These are phyloP conservation scores for Scortechinia acanthostroma DNA, from an alignment of 2,329 filamentous ascomycete genomes.

Conservation along the genomic window DNA sequence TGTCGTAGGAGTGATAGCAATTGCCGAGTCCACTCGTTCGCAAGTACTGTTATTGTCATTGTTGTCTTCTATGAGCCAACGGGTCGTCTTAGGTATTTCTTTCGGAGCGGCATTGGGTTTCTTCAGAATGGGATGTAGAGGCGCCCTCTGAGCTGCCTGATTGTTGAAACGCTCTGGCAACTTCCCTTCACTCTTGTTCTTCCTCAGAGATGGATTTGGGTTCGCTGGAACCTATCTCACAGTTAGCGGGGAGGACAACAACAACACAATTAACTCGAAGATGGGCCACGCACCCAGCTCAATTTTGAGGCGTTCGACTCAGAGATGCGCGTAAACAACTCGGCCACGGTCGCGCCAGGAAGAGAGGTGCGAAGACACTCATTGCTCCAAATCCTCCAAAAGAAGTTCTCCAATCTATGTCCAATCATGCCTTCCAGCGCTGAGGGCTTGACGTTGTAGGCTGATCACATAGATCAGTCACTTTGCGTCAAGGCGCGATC, in stretches of 20 bases:
- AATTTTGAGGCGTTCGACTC: background rate
- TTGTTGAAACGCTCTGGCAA: too few species aligned
- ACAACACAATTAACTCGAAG: background rate
- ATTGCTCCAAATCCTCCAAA: conserved; percentile 61
- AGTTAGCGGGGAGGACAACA: background rate
- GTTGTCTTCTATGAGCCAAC: background rate
- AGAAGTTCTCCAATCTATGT: conserved; percentile 55
- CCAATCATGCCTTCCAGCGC: conserved; percentile 54
- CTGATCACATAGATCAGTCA: conserved; percentile 26
- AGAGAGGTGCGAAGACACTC: conserved; percentile 22
- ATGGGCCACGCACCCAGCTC: background rate
- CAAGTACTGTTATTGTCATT: background rate
- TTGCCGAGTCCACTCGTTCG: background rate
- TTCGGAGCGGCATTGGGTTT: background rate
- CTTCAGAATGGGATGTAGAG: background rate
- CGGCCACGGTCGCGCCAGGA: background rate
- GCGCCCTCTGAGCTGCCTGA: too few species aligned
- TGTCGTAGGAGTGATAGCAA: background rate
- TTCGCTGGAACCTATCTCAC: background rate
- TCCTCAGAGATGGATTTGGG: background rate
- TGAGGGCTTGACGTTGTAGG: conserved; percentile 52
- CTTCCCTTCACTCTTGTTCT: too few species aligned
- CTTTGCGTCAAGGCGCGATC: too few species aligned
- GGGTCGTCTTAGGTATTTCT: background rate
- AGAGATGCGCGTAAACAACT: background rate